A percentile compares a stretch with the other conserved stretches of the same genome.
Evolutionary conservation across 169 alveolate genomes (phyloP).

Genomic region (Cryptosporidium ryanae): DNA sequence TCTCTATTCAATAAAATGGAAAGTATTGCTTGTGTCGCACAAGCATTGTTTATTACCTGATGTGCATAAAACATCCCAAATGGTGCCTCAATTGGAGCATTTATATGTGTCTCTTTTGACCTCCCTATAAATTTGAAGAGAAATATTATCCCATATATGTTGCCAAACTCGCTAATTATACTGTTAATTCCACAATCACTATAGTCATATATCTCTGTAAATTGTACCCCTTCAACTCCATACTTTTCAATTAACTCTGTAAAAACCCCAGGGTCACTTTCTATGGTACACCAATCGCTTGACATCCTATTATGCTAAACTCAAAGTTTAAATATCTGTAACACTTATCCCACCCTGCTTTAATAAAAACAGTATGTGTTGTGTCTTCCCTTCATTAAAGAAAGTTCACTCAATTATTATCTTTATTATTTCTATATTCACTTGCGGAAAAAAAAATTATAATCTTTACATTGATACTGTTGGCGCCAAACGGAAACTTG

Average conservation of each 20-base stretch:
- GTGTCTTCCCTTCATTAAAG: no score
- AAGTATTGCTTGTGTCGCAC: slow-evolving; percentile 94
- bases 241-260: slow-evolving; percentile 88
- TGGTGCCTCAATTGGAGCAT: slow-evolving; percentile 79
- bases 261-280: slow-evolving; percentile 95
- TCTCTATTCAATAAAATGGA: slow-evolving; percentile 85
- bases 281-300: slow-evolving; percentile 92
- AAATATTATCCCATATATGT: slow-evolving; percentile 89
- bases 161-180: slow-evolving; percentile 73
- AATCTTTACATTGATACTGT: no score
- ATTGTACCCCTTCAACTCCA: slow-evolving; percentile 91
- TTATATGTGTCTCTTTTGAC: slow-evolving; percentile 51
- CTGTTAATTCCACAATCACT: slow-evolving; percentile 81
- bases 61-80: slow-evolving; percentile 89
- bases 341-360: not conserved
- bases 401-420: no score
- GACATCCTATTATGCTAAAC: slow-evolving; percentile 26
- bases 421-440: not conserved
- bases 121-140: slow-evolving; percentile 87
- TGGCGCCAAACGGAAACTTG: no score
- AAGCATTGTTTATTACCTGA: slow-evolving; percentile 92
- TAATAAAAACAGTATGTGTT: no score
- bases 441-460: not conserved
- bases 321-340: not conserved
- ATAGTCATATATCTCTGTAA: slow-evolving; percentile 88